Evolutionary conservation across 805 yeast genomes (phyloP).

Genomic region (Helenozyma rhizophorensis): DNA sequence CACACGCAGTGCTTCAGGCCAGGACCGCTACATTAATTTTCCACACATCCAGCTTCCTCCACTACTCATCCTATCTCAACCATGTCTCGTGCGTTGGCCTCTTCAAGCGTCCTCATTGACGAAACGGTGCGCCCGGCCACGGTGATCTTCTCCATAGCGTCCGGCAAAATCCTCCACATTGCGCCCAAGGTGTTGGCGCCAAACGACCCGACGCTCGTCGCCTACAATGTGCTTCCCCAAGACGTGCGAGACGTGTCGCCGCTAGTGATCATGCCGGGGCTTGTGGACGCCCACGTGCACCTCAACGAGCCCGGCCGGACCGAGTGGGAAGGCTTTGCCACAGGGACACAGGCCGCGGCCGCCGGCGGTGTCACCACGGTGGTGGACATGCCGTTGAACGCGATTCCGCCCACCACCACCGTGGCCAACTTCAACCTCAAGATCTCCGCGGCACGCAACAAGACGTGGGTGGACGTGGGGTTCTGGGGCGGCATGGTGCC

Average conservation of each 20-base stretch:
- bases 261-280: conserved; percentile 73
- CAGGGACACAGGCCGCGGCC: conserved; percentile 93
- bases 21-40: no score
- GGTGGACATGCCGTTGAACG: conserved; percentile 93
- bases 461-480: conserved; percentile 90
- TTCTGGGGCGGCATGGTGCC: conserved; percentile 98
- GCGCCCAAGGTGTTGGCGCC: conserved; percentile 26
- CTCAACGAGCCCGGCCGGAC: conserved; percentile 97
- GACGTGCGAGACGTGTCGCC: conserved; percentile 58
- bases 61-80: background rate
- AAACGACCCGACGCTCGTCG: conserved; percentile 36
- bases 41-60: no score
- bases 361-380: conserved; percentile 96
- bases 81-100: conserved; percentile 63
- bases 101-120: conserved; percentile 52
- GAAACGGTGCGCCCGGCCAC: conserved; percentile 55
- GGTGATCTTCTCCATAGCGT: conserved; percentile 49
- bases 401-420: conserved; percentile 93
- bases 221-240: conserved; percentile 39
- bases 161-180: conserved; percentile 56
- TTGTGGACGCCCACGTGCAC: conserved; percentile 92
- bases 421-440: conserved; percentile 70
- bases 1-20: no score
- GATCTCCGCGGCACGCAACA: conserved; percentile 70
- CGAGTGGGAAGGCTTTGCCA: conserved; percentile 98